A percentile compares a stretch with the other conserved stretches of the same genome.
These are phyloP conservation scores for Ochromonadaceae sp. DNA, from an alignment of 352 stramenopile genomes.

Conservation along the genomic window DNA sequence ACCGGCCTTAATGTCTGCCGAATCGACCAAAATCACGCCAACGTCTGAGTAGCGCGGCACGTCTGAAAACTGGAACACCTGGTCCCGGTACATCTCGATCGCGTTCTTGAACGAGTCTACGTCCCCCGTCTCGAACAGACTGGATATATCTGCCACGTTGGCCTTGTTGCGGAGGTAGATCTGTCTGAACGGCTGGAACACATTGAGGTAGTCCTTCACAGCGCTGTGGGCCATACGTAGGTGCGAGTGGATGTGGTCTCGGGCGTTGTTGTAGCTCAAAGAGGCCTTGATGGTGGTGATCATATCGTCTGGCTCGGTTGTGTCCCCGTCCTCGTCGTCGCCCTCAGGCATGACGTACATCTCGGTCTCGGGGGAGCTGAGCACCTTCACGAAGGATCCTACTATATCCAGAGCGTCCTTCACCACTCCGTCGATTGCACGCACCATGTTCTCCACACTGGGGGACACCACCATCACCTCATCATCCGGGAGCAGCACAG, in stretches of 20 bases:
- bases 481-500: not conserved
- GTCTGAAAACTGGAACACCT: slow-evolving; percentile 54
- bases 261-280: slow-evolving; percentile 39
- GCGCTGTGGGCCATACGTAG: slow-evolving; percentile 29
- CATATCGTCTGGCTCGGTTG: slow-evolving; percentile 57
- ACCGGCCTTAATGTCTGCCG: slow-evolving; percentile 53
- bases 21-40: slow-evolving; percentile 79
- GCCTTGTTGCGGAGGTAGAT: slow-evolving; percentile 62
- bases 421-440: slow-evolving; percentile 46
- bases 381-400: slow-evolving; percentile 56
- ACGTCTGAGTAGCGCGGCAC: slow-evolving; percentile 61
- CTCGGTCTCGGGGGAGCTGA: slow-evolving; percentile 30
- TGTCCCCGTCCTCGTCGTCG: slow-evolving; percentile 37
- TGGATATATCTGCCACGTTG: slow-evolving; percentile 43
- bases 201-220: slow-evolving; percentile 60
- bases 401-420: slow-evolving; percentile 65
- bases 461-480: slow-evolving; percentile 12
- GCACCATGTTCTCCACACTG: slow-evolving; percentile 9
- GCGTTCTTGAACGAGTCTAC: slow-evolving; percentile 28
- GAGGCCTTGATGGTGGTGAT: slow-evolving; percentile 53
- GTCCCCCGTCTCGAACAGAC: slow-evolving; percentile 36
- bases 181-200: slow-evolving; percentile 67
- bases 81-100: slow-evolving; percentile 36
- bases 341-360: slow-evolving; percentile 36
- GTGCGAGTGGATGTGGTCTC: slow-evolving; percentile 27